Evolutionary conservation across 2,329 filamentous ascomycete species (phyloP).

Genomic region (Paecilomyces sp.): DNA sequence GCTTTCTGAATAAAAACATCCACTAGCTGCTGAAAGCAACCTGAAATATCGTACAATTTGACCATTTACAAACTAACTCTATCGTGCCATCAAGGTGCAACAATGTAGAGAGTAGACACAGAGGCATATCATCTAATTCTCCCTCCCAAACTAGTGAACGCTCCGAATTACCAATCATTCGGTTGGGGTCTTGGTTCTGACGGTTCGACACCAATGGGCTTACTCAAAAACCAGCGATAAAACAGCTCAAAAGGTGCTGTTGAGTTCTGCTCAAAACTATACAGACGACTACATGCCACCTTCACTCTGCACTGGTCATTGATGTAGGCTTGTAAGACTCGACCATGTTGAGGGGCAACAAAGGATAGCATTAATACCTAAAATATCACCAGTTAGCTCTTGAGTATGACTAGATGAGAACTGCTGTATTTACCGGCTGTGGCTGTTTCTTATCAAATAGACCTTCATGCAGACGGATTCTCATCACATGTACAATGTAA

Average conservation of each 20-base stretch:
- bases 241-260: conserved; percentile 8
- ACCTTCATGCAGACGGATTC: too few relatives aligned
- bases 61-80: too few relatives aligned
- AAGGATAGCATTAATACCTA: not conserved
- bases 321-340: not conserved
- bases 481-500: too few relatives aligned
- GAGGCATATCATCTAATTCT: too few relatives aligned
- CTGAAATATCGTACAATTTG: too few relatives aligned
- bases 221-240: not conserved
- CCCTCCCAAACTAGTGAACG: too few relatives aligned
- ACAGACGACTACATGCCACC: not conserved
- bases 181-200: not conserved
- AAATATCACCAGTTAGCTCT: not conserved
- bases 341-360: not conserved
- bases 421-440: not conserved
- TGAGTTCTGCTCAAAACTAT: conserved; percentile 2
- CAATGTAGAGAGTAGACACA: too few relatives aligned
- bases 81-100: too few relatives aligned
- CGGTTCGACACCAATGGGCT: not conserved
- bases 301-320: not conserved
- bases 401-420: not conserved
- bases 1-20: too few relatives aligned
- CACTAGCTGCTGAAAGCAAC: too few relatives aligned
- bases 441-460: not conserved
- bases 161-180: too few relatives aligned